Evolutionary conservation across 169 alveolate species (phyloP).

Genomic region (Plasmodium gaboni): DNA sequence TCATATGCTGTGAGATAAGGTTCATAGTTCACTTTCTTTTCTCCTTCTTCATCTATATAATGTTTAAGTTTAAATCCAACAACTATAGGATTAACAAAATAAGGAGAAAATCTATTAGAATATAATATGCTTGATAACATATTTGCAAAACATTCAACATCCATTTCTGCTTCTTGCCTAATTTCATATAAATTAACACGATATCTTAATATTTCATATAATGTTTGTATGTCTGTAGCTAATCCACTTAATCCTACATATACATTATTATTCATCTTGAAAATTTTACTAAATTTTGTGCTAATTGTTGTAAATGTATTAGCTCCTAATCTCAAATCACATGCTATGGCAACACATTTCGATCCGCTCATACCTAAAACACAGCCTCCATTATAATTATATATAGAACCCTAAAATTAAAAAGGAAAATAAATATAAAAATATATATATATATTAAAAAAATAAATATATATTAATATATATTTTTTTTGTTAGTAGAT

Average conservation of each 20-base stretch:
- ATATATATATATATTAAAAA: too few species aligned
- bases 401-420: slow-evolving; percentile 80
- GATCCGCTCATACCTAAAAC: slow-evolving; percentile 98
- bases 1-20: slow-evolving; percentile 94
- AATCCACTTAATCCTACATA: slow-evolving; percentile 93
- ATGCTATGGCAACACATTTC: slow-evolving; percentile 96
- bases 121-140: slow-evolving; percentile 93
- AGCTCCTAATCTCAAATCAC: slow-evolving; percentile 95
- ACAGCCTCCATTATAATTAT: slow-evolving; percentile 96
- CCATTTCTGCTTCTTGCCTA: slow-evolving; percentile 92
- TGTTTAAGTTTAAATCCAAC: slow-evolving; percentile 89
- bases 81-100: slow-evolving; percentile 93
- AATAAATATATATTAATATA: too few species aligned
- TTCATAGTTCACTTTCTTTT: slow-evolving; percentile 76
- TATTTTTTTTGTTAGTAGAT: too few species aligned
- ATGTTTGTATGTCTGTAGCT: slow-evolving; percentile 95
- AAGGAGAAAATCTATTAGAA: slow-evolving; percentile 93
- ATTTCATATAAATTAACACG: slow-evolving; percentile 92
- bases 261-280: slow-evolving; percentile 90
- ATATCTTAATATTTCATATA: slow-evolving; percentile 90
- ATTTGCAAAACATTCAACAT: slow-evolving; percentile 90
- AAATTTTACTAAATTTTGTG: slow-evolving; percentile 91
- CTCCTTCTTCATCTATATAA: slow-evolving; percentile 78
- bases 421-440: too few species aligned
- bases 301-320: slow-evolving; percentile 91